Conservation (phyloP, 257 asterid genomes). For the Buddleja alternifolia region DNA sequence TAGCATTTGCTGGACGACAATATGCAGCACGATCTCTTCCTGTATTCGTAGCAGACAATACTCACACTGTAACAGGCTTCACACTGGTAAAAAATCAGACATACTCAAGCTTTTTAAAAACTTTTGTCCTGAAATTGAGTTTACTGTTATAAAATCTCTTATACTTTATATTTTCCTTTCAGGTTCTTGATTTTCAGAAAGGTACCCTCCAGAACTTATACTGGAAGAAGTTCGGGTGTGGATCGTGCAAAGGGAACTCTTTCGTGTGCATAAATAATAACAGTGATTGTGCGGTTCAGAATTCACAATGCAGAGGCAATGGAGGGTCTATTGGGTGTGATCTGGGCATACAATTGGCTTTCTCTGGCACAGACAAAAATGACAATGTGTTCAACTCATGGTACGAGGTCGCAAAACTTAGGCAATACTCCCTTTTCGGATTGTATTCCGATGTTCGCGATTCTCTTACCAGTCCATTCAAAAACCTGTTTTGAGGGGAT, state of each 20-base stretch:
- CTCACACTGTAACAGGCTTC: slow-evolving; percentile 68
- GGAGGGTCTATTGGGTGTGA: slow-evolving; percentile 71
- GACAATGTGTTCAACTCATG: slow-evolving; percentile 77
- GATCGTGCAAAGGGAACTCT: slow-evolving; percentile 54
- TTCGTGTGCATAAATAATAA: slow-evolving; percentile 71
- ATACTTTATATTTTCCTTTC: neutral
- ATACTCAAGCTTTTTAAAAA: neutral
- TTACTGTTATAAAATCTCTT: too few relatives aligned
- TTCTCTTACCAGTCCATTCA: slow-evolving; percentile 56
- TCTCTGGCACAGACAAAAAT: slow-evolving; percentile 81
- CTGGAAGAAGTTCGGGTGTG: slow-evolving; percentile 88
- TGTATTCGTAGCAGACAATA: slow-evolving; percentile 64
- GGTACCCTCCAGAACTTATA: slow-evolving; percentile 76
- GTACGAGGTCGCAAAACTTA: slow-evolving; percentile 87
- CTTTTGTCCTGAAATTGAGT: neutral
- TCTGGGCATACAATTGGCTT: slow-evolving; percentile 75
- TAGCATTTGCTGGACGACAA: slow-evolving; percentile 88
- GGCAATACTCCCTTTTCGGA: slow-evolving; percentile 73
- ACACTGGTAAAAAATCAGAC: slow-evolving; percentile 74
- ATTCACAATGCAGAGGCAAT: slow-evolving; percentile 51
- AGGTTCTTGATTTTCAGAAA: slow-evolving; percentile 90
- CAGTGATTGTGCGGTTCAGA: slow-evolving; percentile 75
- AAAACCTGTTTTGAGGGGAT: slow-evolving; percentile 52
- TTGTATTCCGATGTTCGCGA: slow-evolving; percentile 59
- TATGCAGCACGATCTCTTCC: slow-evolving; percentile 92